A percentile compares a stretch with the other conserved stretches of the same genome.
Conservation (phyloP, 2,329 filamentous ascomycete species). For the Sporothrix dimorphospora region DNA sequence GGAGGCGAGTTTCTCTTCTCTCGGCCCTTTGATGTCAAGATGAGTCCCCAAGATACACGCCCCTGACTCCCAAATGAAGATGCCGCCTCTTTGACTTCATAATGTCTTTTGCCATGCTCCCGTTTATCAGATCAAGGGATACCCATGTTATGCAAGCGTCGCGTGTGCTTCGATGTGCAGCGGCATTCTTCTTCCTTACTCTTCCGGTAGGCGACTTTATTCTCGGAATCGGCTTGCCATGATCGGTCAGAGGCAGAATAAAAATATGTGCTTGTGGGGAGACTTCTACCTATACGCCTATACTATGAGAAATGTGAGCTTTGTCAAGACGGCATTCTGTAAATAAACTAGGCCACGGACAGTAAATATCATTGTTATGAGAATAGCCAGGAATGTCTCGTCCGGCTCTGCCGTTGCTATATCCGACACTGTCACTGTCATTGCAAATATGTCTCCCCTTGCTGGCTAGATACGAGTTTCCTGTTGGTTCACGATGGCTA, state of each 20-base stretch:
- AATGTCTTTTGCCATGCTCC: background rate
- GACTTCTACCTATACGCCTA: background rate
- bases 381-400: background rate
- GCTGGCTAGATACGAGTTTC: background rate
- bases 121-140: background rate
- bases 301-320: background rate
- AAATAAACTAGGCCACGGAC: too few species aligned
- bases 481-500: background rate
- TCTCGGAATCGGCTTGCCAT: slow-evolving; percentile 3
- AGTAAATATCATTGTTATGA: background rate
- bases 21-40: background rate
- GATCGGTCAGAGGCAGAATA: background rate
- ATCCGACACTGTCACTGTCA: background rate
- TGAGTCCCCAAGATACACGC: background rate
- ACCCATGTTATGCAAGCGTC: background rate
- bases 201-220: background rate
- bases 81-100: background rate
- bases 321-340: background rate
- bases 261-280: background rate
- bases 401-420: background rate
- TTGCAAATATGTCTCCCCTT: background rate
- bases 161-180: background rate
- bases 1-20: background rate
- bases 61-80: background rate
- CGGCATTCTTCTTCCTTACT: background rate